Base-by-base conservation (phyloP, 2,329 filamentous ascomycete genomes). In the Xylariaceae sp. region DNA sequence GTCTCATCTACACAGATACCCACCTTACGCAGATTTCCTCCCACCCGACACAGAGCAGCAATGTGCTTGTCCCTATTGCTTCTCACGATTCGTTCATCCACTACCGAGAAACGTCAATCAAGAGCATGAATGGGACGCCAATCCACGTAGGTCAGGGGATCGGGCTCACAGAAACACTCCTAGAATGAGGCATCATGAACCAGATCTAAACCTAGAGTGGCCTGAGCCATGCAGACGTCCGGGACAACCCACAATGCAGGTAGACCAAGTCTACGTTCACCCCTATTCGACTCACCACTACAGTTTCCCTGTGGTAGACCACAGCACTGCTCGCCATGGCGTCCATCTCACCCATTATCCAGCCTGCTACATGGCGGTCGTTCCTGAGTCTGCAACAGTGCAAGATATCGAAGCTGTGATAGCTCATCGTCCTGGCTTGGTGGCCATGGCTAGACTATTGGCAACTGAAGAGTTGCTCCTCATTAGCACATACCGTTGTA, bases 221-320 rank as follows among this genome's bases (percentile, higher is more conserved):
- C 28, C 6, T 31, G 7, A 31, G 12, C 12, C 28, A 31, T 31
- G 7, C 28, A 31, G 28, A n/a, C n/a, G n/a, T n/a, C n/a, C n/a
- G n/a, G n/a, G 33, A 52, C 34, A 34, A 17, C 45, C 36, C n/a
- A 11, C 17, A 12, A 6, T 21, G 12, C 40, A 8, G 16, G 14
- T 50, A 1, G 12, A 31, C 4, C 47, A 66, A 31, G 12, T 68
- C 43, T 68, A 68, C 51, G 56, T 71, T 6, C 66, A 66, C 48
- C 66, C 69, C 1, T 48, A 47, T 49, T 63, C 62, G 1, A 29
- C 40, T 2, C 34, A 41, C 8, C 66, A 71, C 43, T 54, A 67
- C 28, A 61, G 53, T 9, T 67, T 71, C 36, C 61, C 69, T 2
- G 64, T 71, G 3, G 68, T 71, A n/a, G 53, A 70, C 57, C 62